Percentiles rank a stretch among this genome's conserved stretches.
phyloP scores from a whole-genome alignment of 805 yeast species.

The Wickerhamiella dianesei region DNA sequence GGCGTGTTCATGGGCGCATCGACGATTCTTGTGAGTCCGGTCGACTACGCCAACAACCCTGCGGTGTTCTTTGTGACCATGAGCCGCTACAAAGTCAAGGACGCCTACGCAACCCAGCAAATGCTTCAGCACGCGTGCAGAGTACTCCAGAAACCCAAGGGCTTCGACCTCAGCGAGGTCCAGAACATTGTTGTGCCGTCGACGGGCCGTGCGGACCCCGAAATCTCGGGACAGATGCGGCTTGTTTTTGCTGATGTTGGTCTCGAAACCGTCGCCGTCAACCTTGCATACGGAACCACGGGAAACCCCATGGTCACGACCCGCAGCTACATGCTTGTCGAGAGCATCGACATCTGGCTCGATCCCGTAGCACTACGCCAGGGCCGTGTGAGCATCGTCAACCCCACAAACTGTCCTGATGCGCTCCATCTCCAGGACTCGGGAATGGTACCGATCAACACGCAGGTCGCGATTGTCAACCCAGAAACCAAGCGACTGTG shows the following conservation, averaged over 20 bases:
- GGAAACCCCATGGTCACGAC: constrained; percentile 76
- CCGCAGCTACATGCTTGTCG: constrained; percentile 75
- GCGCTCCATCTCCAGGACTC: constrained; percentile 80
- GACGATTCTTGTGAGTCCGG: constrained; percentile 66
- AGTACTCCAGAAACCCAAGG: constrained; percentile 40
- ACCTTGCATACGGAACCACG: constrained; percentile 62
- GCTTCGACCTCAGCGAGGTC: constrained; percentile 45
- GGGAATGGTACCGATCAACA: constrained; percentile 90
- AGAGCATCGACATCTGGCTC: constrained; percentile 73
- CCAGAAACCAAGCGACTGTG: constrained; percentile 79
- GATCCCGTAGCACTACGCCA: constrained; percentile 84
- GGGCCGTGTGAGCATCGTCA: constrained; percentile 69
- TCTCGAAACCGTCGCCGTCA: constrained; percentile 54
- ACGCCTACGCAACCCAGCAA: constrained; percentile 70
- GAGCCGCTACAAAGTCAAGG: constrained; percentile 69
- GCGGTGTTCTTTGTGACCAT: constrained; percentile 52
- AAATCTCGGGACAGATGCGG: constrained; percentile 40
- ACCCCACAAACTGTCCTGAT: constrained; percentile 52
- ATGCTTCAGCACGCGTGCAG: constrained; percentile 66
- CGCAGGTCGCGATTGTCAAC: constrained; percentile 86
- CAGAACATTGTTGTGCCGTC: constrained; percentile 75
- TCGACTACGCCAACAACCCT: constrained; percentile 66
- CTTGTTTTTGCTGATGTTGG: constrained; percentile 50
- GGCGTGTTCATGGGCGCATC: constrained; percentile 82
- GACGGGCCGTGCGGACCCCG: constrained; percentile 52